Percentiles rank a stretch among this genome's conserved stretches.
Evolutionary conservation across 805 yeast species (phyloP).

Genomic region (Yarrowia hollandica): DNA sequence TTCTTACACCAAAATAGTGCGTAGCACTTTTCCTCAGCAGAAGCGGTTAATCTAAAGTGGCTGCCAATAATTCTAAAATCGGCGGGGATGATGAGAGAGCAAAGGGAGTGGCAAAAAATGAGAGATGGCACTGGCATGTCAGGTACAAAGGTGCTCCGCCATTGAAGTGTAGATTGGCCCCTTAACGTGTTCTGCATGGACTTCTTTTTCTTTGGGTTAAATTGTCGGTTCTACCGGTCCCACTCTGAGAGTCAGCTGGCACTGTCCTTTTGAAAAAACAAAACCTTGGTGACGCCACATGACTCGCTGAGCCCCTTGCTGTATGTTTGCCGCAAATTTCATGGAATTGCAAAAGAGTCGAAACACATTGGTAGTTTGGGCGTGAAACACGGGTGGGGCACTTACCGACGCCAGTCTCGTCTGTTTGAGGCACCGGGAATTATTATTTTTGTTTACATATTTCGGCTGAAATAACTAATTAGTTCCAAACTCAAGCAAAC

Average conservation of each 20-base stretch:
- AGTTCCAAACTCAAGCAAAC: slow-evolving; percentile 15
- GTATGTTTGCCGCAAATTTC: not conserved
- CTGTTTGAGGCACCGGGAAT: too few species aligned
- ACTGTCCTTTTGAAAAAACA: too few species aligned
- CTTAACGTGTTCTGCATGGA: too few species aligned
- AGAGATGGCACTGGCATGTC: too few species aligned
- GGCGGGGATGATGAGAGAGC: slow-evolving; percentile 10
- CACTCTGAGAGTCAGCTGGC: too few species aligned
- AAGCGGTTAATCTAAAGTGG: slow-evolving; percentile 8
- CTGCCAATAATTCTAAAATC: not conserved
- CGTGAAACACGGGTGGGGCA: not conserved
- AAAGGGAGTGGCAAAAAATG: slow-evolving; percentile 1
- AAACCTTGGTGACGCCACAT: slow-evolving; percentile 4
- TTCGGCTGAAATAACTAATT: not conserved
- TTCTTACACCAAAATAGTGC: slow-evolving; percentile 1
- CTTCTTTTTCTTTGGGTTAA: too few species aligned
- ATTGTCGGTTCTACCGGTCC: too few species aligned
- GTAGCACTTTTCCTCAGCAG: not conserved
- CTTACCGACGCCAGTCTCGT: too few species aligned
- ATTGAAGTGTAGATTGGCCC: too few species aligned
- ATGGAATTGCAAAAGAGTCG: not conserved
- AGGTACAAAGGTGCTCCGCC: not conserved
- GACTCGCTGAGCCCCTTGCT: not conserved
- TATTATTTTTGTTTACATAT: too few species aligned
- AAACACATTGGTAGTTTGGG: not conserved